Percentiles rank a stretch among this genome's conserved stretches.
These are phyloP conservation scores for Cladorrhinum sp. DNA, from an alignment of 2,329 filamentous ascomycete genomes.

Conservation along the genomic window DNA sequence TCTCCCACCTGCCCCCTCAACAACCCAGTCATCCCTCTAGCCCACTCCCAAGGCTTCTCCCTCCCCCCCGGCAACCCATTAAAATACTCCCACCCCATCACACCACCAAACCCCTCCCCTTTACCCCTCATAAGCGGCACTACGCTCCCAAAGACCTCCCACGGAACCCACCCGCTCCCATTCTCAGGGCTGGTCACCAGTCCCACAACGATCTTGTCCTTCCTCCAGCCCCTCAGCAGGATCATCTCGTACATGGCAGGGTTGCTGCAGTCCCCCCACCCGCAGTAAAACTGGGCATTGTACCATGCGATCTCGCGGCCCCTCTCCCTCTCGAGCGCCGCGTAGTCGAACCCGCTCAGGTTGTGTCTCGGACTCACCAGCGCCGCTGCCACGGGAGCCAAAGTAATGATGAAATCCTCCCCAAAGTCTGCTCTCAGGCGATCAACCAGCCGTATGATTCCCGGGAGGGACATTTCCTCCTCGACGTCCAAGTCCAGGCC, in stretches of 20 bases:
- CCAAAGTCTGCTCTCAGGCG: constrained; percentile 65
- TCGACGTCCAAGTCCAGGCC: constrained; percentile 74
- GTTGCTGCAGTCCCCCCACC: constrained; percentile 67
- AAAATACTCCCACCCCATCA: constrained; percentile 85
- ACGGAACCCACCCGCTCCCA: constrained; percentile 62
- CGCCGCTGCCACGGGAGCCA: constrained; percentile 75
- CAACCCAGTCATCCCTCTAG: constrained; percentile 55
- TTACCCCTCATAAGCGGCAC: constrained; percentile 57
- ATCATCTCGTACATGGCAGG: constrained; percentile 46
- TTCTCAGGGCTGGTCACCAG: constrained; percentile 72
- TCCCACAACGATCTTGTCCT: constrained; percentile 68
- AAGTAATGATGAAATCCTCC: constrained; percentile 65
- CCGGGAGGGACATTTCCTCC: constrained; percentile 64
- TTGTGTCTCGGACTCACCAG: constrained; percentile 60
- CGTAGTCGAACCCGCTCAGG: constrained; percentile 73
- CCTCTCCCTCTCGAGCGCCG: constrained; percentile 62
- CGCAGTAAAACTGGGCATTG: constrained; percentile 81
- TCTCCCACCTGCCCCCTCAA: constrained; percentile 26
- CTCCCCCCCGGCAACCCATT: constrained; percentile 62
- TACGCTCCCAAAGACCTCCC: constrained; percentile 54
- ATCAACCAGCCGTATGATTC: constrained; percentile 62
- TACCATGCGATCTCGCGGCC: constrained; percentile 71
- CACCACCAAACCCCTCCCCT: constrained; percentile 68
- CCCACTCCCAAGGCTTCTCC: constrained; percentile 69
- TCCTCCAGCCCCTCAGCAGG: constrained; percentile 58